These are phyloP conservation scores for Colletotrichum tanaceti DNA, from an alignment of 2,329 filamentous ascomycete genomes.

Conservation along the genomic window DNA sequence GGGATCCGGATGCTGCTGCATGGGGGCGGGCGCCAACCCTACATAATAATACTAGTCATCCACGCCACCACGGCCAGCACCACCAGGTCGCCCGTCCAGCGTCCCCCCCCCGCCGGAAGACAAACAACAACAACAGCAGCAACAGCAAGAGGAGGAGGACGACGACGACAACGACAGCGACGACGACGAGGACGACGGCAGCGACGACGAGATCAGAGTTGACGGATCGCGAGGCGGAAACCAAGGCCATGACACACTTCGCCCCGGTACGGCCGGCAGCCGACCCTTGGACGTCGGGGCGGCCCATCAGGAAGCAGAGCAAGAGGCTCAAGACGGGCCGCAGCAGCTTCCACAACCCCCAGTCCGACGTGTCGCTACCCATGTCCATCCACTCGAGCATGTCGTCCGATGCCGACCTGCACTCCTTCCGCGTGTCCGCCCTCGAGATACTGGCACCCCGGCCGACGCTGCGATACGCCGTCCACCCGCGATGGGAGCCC, in stretches of 20 bases:
- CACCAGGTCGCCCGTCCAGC: conserved; percentile 53
- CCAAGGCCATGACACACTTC: conserved; percentile 82
- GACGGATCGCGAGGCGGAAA: conserved; percentile 86
- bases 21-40: conserved; percentile 61
- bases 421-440: conserved; percentile 82
- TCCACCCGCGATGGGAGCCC: conserved; percentile 69
- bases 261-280: conserved; percentile 73
- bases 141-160: conserved; percentile 81
- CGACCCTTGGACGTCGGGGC: conserved; percentile 69
- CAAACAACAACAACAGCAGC: conserved; percentile 71
- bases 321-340: conserved; percentile 71
- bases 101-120: conserved; percentile 69
- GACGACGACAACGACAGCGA: conserved; percentile 77
- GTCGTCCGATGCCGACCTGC: conserved; percentile 78
- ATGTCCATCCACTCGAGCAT: conserved; percentile 80
- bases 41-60: conserved; percentile 72
- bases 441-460: conserved; percentile 86
- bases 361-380: conserved; percentile 81
- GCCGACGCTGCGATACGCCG: conserved; percentile 82
- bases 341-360: conserved; percentile 68
- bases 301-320: conserved; percentile 71
- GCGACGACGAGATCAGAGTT: conserved; percentile 76
- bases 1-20: conserved; percentile 39
- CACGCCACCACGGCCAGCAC: conserved; percentile 65
- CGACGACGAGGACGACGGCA: conserved; percentile 74